These are phyloP conservation scores for Helichrysum umbraculigerum DNA, from an alignment of 129 eudicot species.

Conservation along the genomic window DNA sequence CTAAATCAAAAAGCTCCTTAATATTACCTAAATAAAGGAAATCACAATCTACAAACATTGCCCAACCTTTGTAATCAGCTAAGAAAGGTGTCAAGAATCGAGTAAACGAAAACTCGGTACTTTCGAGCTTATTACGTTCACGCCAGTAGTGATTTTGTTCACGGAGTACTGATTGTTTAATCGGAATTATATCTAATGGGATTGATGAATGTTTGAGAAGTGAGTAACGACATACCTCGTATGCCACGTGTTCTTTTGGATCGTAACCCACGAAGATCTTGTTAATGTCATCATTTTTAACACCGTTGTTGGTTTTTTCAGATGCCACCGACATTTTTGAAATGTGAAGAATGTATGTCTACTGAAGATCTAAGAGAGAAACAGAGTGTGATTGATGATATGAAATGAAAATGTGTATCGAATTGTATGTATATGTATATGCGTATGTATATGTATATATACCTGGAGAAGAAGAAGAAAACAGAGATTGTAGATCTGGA, in stretches of 20 bases:
- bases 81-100: slow-evolving; percentile 77
- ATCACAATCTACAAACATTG: slow-evolving; percentile 95
- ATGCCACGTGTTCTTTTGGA: slow-evolving; percentile 76
- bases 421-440: too few species aligned
- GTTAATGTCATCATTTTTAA: slow-evolving; percentile 13
- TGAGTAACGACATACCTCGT: slow-evolving; percentile 79
- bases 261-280: slow-evolving; percentile 86
- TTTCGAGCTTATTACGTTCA: slow-evolving; percentile 78
- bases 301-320: slow-evolving; percentile 13
- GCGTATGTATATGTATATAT: background rate
- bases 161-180: slow-evolving; percentile 70
- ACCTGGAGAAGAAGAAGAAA: slow-evolving; percentile 9
- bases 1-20: slow-evolving; percentile 59
- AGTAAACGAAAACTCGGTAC: slow-evolving; percentile 84
- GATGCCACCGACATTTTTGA: slow-evolving; percentile 34
- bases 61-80: slow-evolving; percentile 84
- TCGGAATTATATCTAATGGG: slow-evolving; percentile 71
- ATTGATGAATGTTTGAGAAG: slow-evolving; percentile 68
- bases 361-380: too few species aligned
- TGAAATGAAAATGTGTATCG: background rate
- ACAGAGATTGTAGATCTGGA: slow-evolving; percentile 35
- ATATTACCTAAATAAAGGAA: slow-evolving; percentile 73
- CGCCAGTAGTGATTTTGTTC: slow-evolving; percentile 69
- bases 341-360: background rate
- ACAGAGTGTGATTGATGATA: background rate